Base-by-base conservation (phyloP, 2,329 filamentous ascomycete species). In the Pestalotiopsis sp. region DNA sequence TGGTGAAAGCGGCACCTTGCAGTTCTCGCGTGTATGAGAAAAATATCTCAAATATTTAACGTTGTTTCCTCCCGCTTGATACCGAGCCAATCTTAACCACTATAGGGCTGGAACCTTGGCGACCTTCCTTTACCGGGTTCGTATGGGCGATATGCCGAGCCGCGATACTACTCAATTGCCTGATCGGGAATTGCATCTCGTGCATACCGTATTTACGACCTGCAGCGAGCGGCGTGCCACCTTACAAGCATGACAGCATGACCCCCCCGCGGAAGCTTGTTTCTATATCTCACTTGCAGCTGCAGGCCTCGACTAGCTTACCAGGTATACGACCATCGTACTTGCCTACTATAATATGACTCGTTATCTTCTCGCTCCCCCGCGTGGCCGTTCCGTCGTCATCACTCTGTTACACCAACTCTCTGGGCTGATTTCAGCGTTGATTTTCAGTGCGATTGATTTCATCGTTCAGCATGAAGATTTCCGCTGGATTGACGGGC, bases 151-250 rank as follows among this genome's bases (percentile, higher is more conserved):
- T 41, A 9, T 23, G 61, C 38, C 45, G 36, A 31, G 39, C 38
- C n/a, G 20, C 61, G 25, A 64, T 64, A 49, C 61, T 64, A 31
- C 61, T 31, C 39, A 64, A 64, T 62, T 62, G 59, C 59, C 59
- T 62, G 36, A 31, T 62, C 9, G 27, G 31, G 59, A 31, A 62
- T 39, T 27, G 36, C 59, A 62, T 20, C 59, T 49, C 36, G 59
- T 62, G 59, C 59, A 38, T 62, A 36, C 31, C 59, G 20, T 39
- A 14, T 20, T 49, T 52, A 31, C 59, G 36, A 31, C 57, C 7
- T 52, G 45, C 45, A 52, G 45, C 45, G 20, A 52, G 20, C 45
- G 45, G 17, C 20, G 41, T 49, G 41, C 41, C n/a, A 49, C 41
- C 41, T 49, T 49, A 20, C 45, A 9, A 52, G 17, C 45, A n/a